Base-by-base conservation (phyloP, 768 basidiomycete genomes). In the Psilocybe azurescens region DNA sequence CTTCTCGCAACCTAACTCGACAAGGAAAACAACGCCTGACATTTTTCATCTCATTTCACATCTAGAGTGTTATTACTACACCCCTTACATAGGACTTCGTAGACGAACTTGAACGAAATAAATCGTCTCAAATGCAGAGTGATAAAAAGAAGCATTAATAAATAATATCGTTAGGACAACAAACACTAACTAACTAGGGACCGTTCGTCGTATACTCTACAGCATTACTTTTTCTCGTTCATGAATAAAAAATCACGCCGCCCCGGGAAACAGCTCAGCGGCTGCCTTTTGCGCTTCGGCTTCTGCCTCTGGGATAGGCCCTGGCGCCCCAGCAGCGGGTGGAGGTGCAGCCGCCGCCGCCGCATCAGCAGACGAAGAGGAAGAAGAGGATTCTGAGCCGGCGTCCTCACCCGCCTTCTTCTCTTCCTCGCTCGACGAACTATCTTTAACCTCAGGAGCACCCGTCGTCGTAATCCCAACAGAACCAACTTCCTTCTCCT, bases 261-360 rank as follows among this genome's bases (percentile, higher is more conserved):
- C 78, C 56, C 78, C 78, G 3, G 85, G 84, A 66, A 79, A 87
- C 70, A 87, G 65, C 67, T 86, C 86, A n/a, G 68, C 65, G 0
- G 83, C 86, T 16, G 76, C 83, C 67, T 84, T 82, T 50, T 81
- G 76, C 1, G 84, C 85, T 57, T 83, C 76, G 36, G 76, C 78
- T 56, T 86, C 83, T 44, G 74, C 83, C 53, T 85, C 85, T 38
- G 73, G 79, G 33, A 83, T 47, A 5, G 83, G 85, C 5, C 83
- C 83, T 46, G 71, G 69, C 50, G 59, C 65, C 29, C 65, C 70
- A 16, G 18, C 61, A 32, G 9, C 47, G 10, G 54, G 62, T 46
- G 57, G 65, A 18, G 24, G 24, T 20, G 67, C 61, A 28, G 65
- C 53, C 29, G 58, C 60, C 32, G 46, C 57, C 5, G 16, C 32